A percentile compares a stretch with the other conserved stretches of the same genome.
phyloP scores from a whole-genome alignment of 1,284 basidiomycete genomes.

The Phenoliferia sp. region DNA sequence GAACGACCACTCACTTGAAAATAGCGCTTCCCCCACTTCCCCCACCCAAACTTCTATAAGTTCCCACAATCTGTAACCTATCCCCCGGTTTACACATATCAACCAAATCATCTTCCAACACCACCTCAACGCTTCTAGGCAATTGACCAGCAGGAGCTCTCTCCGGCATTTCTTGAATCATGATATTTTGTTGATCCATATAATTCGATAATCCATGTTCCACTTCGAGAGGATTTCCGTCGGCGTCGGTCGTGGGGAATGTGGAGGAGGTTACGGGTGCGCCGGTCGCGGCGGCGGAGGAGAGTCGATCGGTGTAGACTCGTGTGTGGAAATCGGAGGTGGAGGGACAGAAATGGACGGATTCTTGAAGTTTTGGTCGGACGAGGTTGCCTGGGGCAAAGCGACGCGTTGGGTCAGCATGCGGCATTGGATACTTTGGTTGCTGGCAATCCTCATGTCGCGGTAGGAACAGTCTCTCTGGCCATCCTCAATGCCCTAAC shows the following conservation, averaged over 20 bases:
- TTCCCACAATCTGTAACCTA: slow-evolving; percentile 91
- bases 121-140: slow-evolving; percentile 90
- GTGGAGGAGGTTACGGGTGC: slow-evolving; percentile 81
- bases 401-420: slow-evolving; percentile 2
- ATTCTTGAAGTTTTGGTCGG: slow-evolving; percentile 95
- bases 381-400: slow-evolving; percentile 67
- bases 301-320: slow-evolving; percentile 88
- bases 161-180: slow-evolving; percentile 99
- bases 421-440: too few relatives aligned
- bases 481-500: too few relatives aligned
- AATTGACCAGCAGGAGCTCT: slow-evolving; percentile 94
- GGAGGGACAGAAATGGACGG: slow-evolving; percentile 88
- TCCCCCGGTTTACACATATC: slow-evolving; percentile 98
- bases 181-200: slow-evolving; percentile 94
- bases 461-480: too few relatives aligned
- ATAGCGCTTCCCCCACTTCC: slow-evolving; percentile 60
- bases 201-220: slow-evolving; percentile 92
- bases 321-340: slow-evolving; percentile 80
- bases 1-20: slow-evolving; percentile 69
- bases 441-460: too few relatives aligned
- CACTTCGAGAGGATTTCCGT: slow-evolving; percentile 78
- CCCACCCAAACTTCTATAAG: slow-evolving; percentile 82
- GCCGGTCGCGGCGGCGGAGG: slow-evolving; percentile 62
- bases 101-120: slow-evolving; percentile 93
- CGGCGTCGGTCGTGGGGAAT: slow-evolving; percentile 85